These are phyloP conservation scores for Mycena kentingensis DNA, from an alignment of 768 basidiomycete genomes.

Conservation along the genomic window DNA sequence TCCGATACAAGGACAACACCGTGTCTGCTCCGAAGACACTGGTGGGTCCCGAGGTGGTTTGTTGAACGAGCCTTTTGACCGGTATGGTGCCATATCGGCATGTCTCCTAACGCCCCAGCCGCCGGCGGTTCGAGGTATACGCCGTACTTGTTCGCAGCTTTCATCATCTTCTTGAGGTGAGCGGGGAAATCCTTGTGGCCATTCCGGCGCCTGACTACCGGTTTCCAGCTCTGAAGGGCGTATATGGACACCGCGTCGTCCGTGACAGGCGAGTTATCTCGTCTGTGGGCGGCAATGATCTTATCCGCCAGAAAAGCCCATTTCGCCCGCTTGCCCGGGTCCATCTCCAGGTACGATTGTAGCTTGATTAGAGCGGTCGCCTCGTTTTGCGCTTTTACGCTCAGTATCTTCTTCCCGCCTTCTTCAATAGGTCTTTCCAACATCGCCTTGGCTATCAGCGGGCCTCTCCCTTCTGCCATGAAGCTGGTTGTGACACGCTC, in stretches of 20 bases:
- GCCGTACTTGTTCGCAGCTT: not conserved
- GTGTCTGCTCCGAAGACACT: too few species aligned
- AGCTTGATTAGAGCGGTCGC: not conserved
- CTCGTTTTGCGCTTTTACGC: not conserved
- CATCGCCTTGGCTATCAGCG: not conserved
- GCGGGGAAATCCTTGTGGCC: not conserved
- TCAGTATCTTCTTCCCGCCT: not conserved
- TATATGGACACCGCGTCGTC: not conserved
- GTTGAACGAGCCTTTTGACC: too few species aligned
- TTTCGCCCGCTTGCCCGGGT: not conserved
- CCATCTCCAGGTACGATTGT: not conserved
- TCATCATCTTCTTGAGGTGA: not conserved
- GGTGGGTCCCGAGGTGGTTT: too few species aligned
- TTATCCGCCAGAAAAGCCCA: not conserved
- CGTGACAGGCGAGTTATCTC: not conserved
- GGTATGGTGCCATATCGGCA: too few species aligned
- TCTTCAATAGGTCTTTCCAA: not conserved
- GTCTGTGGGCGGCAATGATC: not conserved
- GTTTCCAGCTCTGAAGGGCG: not conserved
- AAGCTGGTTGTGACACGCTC: not conserved
- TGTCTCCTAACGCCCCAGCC: too few species aligned
- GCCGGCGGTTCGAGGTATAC: too few species aligned
- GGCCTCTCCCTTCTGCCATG: not conserved
- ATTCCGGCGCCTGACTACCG: not conserved
- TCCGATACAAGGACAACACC: too few species aligned